phyloP scores from a whole-genome alignment of 2,329 filamentous ascomycete species.

The Septoria linicola region DNA sequence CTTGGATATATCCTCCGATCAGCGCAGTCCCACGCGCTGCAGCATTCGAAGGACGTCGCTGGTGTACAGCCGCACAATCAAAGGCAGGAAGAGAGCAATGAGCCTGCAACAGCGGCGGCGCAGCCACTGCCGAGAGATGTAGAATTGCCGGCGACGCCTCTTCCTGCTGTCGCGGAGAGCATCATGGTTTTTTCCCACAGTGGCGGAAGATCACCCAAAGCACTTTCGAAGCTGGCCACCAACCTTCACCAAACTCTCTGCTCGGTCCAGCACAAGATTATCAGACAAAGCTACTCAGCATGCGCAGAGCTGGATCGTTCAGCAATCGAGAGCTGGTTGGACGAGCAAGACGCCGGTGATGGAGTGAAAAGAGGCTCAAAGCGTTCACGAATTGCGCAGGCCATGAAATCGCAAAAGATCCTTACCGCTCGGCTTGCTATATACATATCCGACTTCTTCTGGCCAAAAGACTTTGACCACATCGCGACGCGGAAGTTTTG shows the following conservation, averaged over 20 bases:
- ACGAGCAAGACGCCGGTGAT: not conserved
- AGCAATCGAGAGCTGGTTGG: slow-evolving; percentile 3
- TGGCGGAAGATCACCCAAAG: not conserved
- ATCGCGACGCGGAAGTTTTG: slow-evolving; percentile 15
- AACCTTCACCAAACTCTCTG: not conserved
- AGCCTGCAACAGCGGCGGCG: no score
- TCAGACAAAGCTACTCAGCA: not conserved
- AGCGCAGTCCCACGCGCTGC: not conserved
- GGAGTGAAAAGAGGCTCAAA: not conserved
- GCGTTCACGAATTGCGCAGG: not conserved
- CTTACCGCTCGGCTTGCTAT: slow-evolving; percentile 5
- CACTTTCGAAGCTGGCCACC: not conserved
- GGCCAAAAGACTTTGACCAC: slow-evolving; percentile 15
- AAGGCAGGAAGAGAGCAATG: no score
- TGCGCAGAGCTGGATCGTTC: slow-evolving; percentile 1
- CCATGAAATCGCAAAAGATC: not conserved
- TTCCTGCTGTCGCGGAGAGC: no score
- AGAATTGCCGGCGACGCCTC: no score
- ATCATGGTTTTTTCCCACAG: no score
- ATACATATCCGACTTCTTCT: slow-evolving; percentile 19
- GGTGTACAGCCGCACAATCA: no score
- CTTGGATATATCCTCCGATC: not conserved
- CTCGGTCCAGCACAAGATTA: no score
- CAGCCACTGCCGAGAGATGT: no score
- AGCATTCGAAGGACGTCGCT: slow-evolving; percentile 3